Evolutionary conservation across 2,329 filamentous ascomycete genomes (phyloP).

Genomic region (Tothia fuscella): DNA sequence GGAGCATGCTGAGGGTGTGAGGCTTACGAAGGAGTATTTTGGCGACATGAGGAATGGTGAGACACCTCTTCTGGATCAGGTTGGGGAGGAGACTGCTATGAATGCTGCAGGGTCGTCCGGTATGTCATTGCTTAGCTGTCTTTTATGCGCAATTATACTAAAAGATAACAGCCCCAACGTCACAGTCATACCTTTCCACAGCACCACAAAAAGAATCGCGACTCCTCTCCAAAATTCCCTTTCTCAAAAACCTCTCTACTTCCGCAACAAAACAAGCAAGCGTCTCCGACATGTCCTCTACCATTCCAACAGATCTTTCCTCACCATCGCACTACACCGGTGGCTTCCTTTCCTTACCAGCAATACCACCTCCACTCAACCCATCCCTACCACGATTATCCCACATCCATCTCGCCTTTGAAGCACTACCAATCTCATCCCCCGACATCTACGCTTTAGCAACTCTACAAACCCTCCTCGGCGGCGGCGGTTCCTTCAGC

Average conservation of each 20-base stretch:
- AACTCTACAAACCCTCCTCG: slow-evolving; percentile 87
- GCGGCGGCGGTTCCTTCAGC: slow-evolving; percentile 91
- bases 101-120: too few relatives aligned
- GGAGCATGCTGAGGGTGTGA: slow-evolving; percentile 66
- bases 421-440: slow-evolving; percentile 80
- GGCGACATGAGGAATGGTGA: slow-evolving; percentile 65
- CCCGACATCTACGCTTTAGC: slow-evolving; percentile 94
- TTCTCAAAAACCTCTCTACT: slow-evolving; percentile 79
- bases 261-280: slow-evolving; percentile 53
- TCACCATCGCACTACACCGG: slow-evolving; percentile 77
- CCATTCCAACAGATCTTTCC: slow-evolving; percentile 43
- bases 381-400: slow-evolving; percentile 70
- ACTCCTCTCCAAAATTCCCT: slow-evolving; percentile 72
- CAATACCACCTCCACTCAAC: slow-evolving; percentile 65
- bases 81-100: slow-evolving; percentile 42
- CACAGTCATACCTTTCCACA: slow-evolving; percentile 18
- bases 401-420: slow-evolving; percentile 91
- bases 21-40: slow-evolving; percentile 72
- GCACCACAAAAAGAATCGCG: slow-evolving; percentile 46
- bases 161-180: slow-evolving; percentile 9
- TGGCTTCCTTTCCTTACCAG: slow-evolving; percentile 76
- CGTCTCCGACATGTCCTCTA: slow-evolving; percentile 20
- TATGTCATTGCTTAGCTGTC: too few relatives aligned
- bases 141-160: too few relatives aligned
- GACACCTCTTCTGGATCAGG: slow-evolving; percentile 39